Conservation (phyloP, 2,329 filamentous ascomycete species). For the Botryosphaeria agaves region DNA sequence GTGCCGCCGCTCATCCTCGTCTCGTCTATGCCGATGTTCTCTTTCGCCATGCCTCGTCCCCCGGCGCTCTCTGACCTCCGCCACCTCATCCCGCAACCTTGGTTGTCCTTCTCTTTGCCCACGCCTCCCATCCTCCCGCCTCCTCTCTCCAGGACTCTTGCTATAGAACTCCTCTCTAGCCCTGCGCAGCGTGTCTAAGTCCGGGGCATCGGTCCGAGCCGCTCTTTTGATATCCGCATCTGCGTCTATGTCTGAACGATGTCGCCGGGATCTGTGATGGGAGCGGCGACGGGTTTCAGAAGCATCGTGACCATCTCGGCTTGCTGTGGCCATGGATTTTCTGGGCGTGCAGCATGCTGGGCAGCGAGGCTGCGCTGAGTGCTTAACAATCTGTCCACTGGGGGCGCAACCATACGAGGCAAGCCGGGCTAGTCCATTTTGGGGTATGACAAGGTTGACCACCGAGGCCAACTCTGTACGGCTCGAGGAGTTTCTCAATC, state of each 20-base stretch:
- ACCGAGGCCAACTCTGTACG: no score
- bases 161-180: not conserved
- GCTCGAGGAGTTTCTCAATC: no score
- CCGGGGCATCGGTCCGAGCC: not conserved
- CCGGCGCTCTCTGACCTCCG: no score
- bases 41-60: no score
- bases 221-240: not conserved
- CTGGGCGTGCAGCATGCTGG: no score
- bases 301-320: not conserved
- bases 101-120: not conserved
- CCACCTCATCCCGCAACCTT: not conserved
- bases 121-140: not conserved
- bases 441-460: no score
- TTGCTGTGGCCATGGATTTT: not conserved
- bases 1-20: no score
- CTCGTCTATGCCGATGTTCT: not conserved
- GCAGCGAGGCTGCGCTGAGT: no score
- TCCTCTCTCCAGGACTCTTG: no score
- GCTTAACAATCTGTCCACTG: no score
- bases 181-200: not conserved
- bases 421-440: no score
- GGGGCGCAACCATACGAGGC: no score
- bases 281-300: not conserved
- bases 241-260: not conserved
- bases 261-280: not conserved